These are phyloP conservation scores for Senna siamea DNA, from an alignment of 306 rosid genomes.

Conservation along the genomic window DNA sequence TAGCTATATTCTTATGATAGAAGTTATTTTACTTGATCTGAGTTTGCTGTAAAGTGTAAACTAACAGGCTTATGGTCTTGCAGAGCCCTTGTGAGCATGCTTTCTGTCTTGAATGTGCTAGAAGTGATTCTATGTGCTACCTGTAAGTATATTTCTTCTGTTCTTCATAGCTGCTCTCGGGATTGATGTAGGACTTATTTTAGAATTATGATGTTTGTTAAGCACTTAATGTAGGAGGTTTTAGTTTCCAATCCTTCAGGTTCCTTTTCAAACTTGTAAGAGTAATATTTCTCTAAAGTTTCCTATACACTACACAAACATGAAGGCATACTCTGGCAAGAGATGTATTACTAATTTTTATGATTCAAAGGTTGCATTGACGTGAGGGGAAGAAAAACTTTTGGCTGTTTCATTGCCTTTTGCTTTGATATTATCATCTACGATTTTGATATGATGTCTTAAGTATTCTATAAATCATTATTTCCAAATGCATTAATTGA, in stretches of 20 bases:
- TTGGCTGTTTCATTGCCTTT: not conserved
- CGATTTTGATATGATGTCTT: not conserved
- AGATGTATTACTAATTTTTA: not conserved
- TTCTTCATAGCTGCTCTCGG: conserved; percentile 16
- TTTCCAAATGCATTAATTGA: not conserved
- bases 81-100: conserved; percentile 99
- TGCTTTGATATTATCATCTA: not conserved
- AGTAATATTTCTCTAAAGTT: not conserved
- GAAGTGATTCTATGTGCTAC: conserved; percentile 95
- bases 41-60: not conserved
- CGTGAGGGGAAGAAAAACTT: not conserved
- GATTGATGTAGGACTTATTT: not conserved
- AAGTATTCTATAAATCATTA: not conserved
- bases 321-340: not conserved
- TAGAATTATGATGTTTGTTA: not conserved
- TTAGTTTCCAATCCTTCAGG: not conserved
- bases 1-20: not conserved
- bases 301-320: not conserved
- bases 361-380: not conserved
- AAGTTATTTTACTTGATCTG: conserved; percentile 9
- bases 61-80: conserved; percentile 48
- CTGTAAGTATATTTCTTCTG: conserved; percentile 71
- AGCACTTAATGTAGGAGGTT: not conserved
- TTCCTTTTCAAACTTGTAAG: not conserved
- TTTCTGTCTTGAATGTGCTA: conserved; percentile 79